Evolutionary conservation across 1,284 basidiomycete species (phyloP).

Genomic region (Wallemia ichthyophaga): DNA sequence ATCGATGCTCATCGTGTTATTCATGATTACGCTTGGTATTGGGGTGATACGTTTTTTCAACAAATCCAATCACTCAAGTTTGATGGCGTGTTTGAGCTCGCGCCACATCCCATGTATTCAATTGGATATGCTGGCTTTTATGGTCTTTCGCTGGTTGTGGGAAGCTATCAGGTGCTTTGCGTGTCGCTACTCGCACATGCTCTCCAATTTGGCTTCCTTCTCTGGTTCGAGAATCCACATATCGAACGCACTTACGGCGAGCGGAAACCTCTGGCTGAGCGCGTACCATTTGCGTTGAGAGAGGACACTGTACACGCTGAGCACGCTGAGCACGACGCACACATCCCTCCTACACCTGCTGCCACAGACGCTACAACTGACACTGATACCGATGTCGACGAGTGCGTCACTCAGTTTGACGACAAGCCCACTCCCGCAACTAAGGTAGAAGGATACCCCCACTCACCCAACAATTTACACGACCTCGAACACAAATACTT

Average conservation of each 20-base stretch:
- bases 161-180: slow-evolving; percentile 71
- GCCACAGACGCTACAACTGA: slow-evolving; percentile 44
- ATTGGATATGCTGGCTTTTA: slow-evolving; percentile 93
- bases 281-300: slow-evolving; percentile 27
- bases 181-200: slow-evolving; percentile 75
- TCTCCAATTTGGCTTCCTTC: slow-evolving; percentile 67
- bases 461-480: slow-evolving; percentile 28
- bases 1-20: slow-evolving; percentile 78
- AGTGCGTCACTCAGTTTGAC: background rate
- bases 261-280: slow-evolving; percentile 51
- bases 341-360: slow-evolving; percentile 25
- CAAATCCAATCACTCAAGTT: slow-evolving; percentile 46
- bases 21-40: slow-evolving; percentile 29
- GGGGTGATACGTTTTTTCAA: slow-evolving; percentile 55
- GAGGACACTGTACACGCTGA: slow-evolving; percentile 2
- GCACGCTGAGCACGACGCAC: slow-evolving; percentile 5
- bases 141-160: slow-evolving; percentile 62
- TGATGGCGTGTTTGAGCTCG: slow-evolving; percentile 86
- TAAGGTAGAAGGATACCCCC: slow-evolving; percentile 2
- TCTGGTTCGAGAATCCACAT: slow-evolving; percentile 97
- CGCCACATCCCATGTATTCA: slow-evolving; percentile 75
- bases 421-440: background rate
- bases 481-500: slow-evolving; percentile 76
- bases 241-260: slow-evolving; percentile 65
- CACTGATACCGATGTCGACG: slow-evolving; percentile 11